Evolutionary conservation across 345 rosid genomes (phyloP), one percentile per base, ranked within the genome.

Genomic region (Salix dunnii): DNA sequence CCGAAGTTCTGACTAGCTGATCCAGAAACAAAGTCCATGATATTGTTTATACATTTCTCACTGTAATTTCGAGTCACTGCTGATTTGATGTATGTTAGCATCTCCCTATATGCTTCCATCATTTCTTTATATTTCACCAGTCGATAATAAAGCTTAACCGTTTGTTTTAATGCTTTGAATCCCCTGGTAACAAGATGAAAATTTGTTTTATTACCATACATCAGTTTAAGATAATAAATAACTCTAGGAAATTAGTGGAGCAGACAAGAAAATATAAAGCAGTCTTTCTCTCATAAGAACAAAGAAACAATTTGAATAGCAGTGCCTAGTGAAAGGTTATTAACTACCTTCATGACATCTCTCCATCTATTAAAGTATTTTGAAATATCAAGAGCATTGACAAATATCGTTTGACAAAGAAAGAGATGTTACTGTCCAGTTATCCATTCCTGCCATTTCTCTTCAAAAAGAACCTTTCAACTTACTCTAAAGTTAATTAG

Each of bases 21-120:
- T 74, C 98, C 98, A 77, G 99, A 96, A 78, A 96, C 97, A 81
- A 91, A 96, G 83, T 96, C 99, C 99, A 96, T 96, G 65, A 96
- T 94, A 70, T 90, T 96, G 85, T 96, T 96, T 86, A 96, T 91
- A 78, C 99, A 96, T 83, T 96, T 96, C 83, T 96, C 99, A 70
- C 99, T 96, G 86, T 94, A 92, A 72, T 96, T 94, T 53, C 98
- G 83, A 5, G 99, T 96, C 75, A 96, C 99, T 33, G 98, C 98
- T 55, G 99, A 94, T 82, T 91, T 94, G 80, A 96, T 96, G 71
- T 96, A 96, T 3, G 98, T 92, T 58, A 96, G 85, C 99, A 96
- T 96, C 85, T 88, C 96, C 79, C 92, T 86, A 63, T 94, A 96
- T 21, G 97, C 93, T 58, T 89, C 97, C 96, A 94, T 96, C 99